Percentiles rank a stretch among this genome's conserved stretches.
phyloP scores from a whole-genome alignment of 495 filamentous ascomycete genomes.

The Podospora australis region DNA sequence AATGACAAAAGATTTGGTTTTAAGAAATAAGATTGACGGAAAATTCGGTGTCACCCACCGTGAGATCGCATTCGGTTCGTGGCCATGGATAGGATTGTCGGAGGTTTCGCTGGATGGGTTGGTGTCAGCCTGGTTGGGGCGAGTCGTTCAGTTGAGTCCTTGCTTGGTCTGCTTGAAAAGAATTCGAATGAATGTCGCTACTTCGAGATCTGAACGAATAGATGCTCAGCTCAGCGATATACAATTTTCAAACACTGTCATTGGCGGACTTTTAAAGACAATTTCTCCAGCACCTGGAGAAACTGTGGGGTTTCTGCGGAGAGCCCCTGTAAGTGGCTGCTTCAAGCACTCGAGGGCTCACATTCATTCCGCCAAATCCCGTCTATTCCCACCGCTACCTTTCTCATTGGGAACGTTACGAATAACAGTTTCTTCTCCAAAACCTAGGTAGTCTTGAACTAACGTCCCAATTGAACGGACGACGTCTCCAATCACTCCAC shows the following conservation, averaged over 20 bases:
- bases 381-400: background rate
- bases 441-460: no score
- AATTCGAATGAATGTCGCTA: no score
- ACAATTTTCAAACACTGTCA: conserved; percentile 1
- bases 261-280: conserved; percentile 19
- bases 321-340: conserved; percentile 9
- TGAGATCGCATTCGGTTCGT: background rate
- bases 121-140: no score
- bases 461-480: background rate
- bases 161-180: no score
- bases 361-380: no score
- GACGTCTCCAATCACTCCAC: background rate
- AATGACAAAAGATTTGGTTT: no score
- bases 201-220: conserved; percentile 8
- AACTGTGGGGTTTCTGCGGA: conserved; percentile 19
- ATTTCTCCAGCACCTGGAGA: conserved; percentile 21
- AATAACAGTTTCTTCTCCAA: background rate
- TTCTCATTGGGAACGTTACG: background rate
- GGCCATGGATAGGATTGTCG: no score
- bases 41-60: background rate
- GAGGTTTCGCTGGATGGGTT: no score
- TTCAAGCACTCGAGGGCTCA: no score
- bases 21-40: conserved; percentile 3
- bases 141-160: no score
- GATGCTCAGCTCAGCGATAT: background rate